These are phyloP conservation scores for Diaporthe velutina DNA, from an alignment of 2,329 filamentous ascomycete genomes.

Conservation along the genomic window DNA sequence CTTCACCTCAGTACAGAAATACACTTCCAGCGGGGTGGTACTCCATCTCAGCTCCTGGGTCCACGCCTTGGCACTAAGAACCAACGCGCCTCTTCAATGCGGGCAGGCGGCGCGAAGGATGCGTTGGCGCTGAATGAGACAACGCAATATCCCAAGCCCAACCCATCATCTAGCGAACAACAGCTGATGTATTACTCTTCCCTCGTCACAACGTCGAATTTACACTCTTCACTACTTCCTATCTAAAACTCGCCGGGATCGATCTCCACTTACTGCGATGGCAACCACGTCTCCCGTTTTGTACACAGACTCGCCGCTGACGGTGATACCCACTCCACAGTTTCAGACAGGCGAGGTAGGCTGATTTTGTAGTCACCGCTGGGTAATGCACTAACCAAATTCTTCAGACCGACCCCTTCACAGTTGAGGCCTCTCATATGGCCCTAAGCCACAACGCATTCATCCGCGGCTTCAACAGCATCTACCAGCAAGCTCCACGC, in stretches of 20 bases:
- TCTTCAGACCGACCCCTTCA: constrained; percentile 41
- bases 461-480: constrained; percentile 45
- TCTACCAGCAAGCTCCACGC: constrained; percentile 43
- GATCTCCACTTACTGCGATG: constrained; percentile 8
- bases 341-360: constrained; percentile 53
- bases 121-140: neutral
- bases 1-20: too few species aligned
- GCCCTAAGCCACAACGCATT: constrained; percentile 44
- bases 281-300: constrained; percentile 33
- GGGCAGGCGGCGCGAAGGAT: neutral
- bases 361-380: constrained; percentile 47
- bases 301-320: constrained; percentile 41
- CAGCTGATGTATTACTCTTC: neutral
- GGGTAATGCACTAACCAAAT: constrained; percentile 36
- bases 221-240: neutral
- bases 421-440: constrained; percentile 44
- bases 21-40: neutral
- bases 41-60: neutral
- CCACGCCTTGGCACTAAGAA: neutral
- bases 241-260: neutral
- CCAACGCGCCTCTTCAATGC: neutral
- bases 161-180: neutral
- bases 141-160: neutral
- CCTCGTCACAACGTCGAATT: neutral
- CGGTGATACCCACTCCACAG: constrained; percentile 39